phyloP scores from a whole-genome alignment of 495 filamentous ascomycete species.

The Neurospora africana region DNA sequence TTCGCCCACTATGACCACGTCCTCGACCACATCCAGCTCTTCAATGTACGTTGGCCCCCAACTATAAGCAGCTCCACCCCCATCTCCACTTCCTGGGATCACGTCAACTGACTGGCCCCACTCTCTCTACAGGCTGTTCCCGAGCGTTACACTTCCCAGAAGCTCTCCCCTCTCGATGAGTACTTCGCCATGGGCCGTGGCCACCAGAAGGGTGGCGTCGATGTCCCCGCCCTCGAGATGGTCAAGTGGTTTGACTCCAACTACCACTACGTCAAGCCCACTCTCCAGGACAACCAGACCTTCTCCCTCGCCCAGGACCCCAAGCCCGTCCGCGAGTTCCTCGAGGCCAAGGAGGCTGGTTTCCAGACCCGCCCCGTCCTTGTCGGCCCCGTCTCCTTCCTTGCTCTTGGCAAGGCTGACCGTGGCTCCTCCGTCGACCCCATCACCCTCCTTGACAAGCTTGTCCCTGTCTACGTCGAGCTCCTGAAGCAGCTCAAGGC shows the following conservation, averaged over 20 bases:
- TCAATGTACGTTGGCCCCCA: slow-evolving; percentile 56
- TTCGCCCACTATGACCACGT: slow-evolving; percentile 98
- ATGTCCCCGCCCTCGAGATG: slow-evolving; percentile 95
- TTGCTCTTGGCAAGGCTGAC: slow-evolving; percentile 92
- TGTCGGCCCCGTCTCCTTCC: slow-evolving; percentile 92
- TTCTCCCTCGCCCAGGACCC: slow-evolving; percentile 81
- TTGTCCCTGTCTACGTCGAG: slow-evolving; percentile 86
- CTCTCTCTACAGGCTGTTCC: slow-evolving; percentile 56
- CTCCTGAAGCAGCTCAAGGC: slow-evolving; percentile 84
- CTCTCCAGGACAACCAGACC: slow-evolving; percentile 85
- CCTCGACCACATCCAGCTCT: slow-evolving; percentile 96
- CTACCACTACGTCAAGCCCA: slow-evolving; percentile 99
- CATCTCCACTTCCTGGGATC: background rate
- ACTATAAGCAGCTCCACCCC: background rate
- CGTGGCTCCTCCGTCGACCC: slow-evolving; percentile 83
- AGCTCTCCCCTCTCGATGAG: slow-evolving; percentile 79
- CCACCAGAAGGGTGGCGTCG: slow-evolving; percentile 83
- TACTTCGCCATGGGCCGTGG: slow-evolving; percentile 99
- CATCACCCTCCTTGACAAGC: slow-evolving; percentile 82
- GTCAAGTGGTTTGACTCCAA: slow-evolving; percentile 99
- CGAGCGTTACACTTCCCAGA: slow-evolving; percentile 78
- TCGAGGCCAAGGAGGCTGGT: slow-evolving; percentile 94
- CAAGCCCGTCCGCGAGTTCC: slow-evolving; percentile 89
- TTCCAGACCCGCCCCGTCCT: slow-evolving; percentile 87
- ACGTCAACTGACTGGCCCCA: background rate